Percentiles rank a stretch among this genome's conserved stretches.
Evolutionary conservation across 371 early-diverging fungal genomes (phyloP).

Genomic region (Apophysomyces trapeziformis): DNA sequence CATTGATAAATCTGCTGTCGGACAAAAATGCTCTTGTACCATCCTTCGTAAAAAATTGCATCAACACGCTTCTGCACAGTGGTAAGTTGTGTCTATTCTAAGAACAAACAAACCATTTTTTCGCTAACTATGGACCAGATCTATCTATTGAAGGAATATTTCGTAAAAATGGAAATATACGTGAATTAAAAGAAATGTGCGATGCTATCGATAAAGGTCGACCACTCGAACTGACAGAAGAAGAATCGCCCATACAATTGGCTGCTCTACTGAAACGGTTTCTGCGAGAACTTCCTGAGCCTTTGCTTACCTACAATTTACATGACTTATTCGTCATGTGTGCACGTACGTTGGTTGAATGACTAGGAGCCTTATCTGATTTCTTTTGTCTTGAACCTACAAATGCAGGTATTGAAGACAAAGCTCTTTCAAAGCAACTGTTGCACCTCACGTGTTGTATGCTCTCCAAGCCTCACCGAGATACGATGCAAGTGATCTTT

Average conservation of each 20-base stretch:
- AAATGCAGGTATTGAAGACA: slow-evolving; percentile 44
- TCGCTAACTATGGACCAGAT: slow-evolving; percentile 53
- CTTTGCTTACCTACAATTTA: slow-evolving; percentile 87
- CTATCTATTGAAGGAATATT: slow-evolving; percentile 93
- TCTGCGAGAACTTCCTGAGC: slow-evolving; percentile 94
- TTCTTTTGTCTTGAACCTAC: background rate
- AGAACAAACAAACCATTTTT: background rate
- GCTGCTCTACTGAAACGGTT: slow-evolving; percentile 95
- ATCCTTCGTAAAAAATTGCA: slow-evolving; percentile 79
- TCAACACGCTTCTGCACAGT: slow-evolving; percentile 71
- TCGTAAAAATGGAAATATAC: slow-evolving; percentile 96
- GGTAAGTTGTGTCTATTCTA: slow-evolving; percentile 53
- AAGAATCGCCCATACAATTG: slow-evolving; percentile 85
- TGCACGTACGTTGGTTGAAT: slow-evolving; percentile 40
- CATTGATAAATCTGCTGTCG: slow-evolving; percentile 49
- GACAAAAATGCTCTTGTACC: slow-evolving; percentile 69
- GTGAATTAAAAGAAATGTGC: slow-evolving; percentile 76
- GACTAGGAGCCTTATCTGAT: background rate
- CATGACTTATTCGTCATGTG: slow-evolving; percentile 80
- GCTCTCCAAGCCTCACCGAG: slow-evolving; percentile 89
- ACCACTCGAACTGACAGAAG: background rate
- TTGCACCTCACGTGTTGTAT: slow-evolving; percentile 83
- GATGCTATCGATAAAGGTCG: slow-evolving; percentile 53
- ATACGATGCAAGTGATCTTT: slow-evolving; percentile 87
- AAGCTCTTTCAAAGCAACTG: slow-evolving; percentile 50